A percentile compares a stretch with the other conserved stretches of the same genome.
Evolutionary conservation across 73 alveolate genomes (phyloP).

Genomic region (Tetrahymena borealis): DNA sequence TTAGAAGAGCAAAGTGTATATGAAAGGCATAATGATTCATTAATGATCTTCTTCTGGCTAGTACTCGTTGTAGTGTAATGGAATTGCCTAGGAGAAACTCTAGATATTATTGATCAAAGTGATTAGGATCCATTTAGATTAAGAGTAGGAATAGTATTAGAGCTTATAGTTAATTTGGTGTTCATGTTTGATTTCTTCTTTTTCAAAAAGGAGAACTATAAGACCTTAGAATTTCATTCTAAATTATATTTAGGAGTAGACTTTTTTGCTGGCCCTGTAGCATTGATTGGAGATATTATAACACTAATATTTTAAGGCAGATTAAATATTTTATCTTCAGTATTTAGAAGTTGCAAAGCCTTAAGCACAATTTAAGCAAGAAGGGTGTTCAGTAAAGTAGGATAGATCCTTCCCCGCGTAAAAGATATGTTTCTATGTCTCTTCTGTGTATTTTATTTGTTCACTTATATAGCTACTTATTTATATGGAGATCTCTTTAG

Average conservation of each 20-base stretch:
- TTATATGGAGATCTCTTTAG: neutral
- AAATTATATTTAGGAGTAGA: neutral
- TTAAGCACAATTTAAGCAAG: neutral
- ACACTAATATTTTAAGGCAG: neutral
- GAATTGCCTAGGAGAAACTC: neutral
- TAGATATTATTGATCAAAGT: neutral
- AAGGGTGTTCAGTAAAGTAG: neutral
- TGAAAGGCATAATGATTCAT: neutral
- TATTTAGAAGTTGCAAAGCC: neutral
- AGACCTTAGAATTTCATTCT: neutral
- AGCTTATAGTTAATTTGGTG: neutral
- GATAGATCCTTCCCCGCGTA: neutral
- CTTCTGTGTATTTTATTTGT: neutral
- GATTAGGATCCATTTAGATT: neutral
- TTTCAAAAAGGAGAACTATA: neutral
- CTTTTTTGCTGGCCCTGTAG: neutral
- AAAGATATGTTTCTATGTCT: neutral
- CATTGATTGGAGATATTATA: neutral
- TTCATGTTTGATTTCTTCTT: neutral
- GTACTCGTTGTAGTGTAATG: neutral
- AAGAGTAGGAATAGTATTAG: neutral
- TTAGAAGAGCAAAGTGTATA: neutral
- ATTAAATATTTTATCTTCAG: neutral
- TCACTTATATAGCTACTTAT: neutral
- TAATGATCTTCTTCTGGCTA: neutral